Base-by-base conservation (phyloP, 331 rosid species). In the Phaseolus coccineus region DNA sequence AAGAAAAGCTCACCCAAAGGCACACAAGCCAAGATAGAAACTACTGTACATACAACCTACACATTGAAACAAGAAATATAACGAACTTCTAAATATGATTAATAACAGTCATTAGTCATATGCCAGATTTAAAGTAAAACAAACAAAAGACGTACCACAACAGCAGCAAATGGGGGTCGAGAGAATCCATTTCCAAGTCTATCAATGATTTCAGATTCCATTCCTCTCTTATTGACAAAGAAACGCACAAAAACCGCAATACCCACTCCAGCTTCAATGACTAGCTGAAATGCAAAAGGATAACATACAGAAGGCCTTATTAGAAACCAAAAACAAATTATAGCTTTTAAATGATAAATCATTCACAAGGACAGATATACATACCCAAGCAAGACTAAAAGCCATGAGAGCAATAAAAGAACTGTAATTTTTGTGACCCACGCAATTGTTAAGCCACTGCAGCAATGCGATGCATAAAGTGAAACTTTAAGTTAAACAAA, bases 401-500 rank as follows among this genome's bases (percentile, higher is more conserved):
- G 94, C 97, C 98, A 95, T 95, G 73, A 95, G 96, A 86, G 96
- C 75, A 76, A 95, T 92, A 85, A 95, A 95, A 75, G 96, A 91
- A 37, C 76, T 80, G 77, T 95, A 95, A 85, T 95, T 95, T 84
- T 92, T 95, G 82, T 82, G 91, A 81, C 98, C 98, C 81, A 95
- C 98, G 33, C 98, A 95, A 77, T 95, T 95, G 86, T 95, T 95
- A 81, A 95, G 98, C 98, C 97, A 95, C 98, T 95, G 97, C 93
- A 88, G 74, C 84, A 84, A 86, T 42, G 53, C 57, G 77, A 85
- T 25, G 77, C 48, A 90, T 62, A 78, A 79, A 8, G 74, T 77
- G 76, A 85, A 44, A 70, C 74, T 67, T 80, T 30, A 48, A 65
- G 79, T 76, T 30, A 64, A 68, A 78, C 73, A 55, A 59, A 70